phyloP scores from a whole-genome alignment of 2,329 filamentous ascomycete genomes.

The Arthrobotrys sinensis region DNA sequence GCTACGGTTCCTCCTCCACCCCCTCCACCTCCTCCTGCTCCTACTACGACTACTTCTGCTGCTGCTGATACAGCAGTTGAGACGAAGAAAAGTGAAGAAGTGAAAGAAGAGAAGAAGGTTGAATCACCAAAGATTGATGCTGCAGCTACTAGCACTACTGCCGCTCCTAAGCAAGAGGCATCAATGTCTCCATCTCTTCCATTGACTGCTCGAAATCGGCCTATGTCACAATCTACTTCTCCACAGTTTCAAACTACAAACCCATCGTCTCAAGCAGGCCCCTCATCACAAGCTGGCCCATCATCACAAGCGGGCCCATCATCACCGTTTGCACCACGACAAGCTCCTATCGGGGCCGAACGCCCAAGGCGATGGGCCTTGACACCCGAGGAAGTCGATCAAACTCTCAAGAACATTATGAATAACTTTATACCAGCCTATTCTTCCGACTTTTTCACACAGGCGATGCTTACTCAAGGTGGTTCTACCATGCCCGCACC shows the following conservation, averaged over 20 bases:
- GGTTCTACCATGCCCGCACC: background rate
- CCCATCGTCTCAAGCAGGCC: background rate
- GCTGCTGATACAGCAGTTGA: too few relatives aligned
- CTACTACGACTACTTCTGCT: too few relatives aligned
- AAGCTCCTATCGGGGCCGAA: background rate
- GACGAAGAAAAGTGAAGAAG: too few relatives aligned
- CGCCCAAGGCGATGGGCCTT: background rate
- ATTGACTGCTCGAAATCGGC: too few relatives aligned
- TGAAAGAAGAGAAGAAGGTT: too few relatives aligned
- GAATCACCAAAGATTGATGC: too few relatives aligned
- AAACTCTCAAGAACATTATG: background rate
- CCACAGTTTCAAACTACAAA: background rate
- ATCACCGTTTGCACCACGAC: background rate
- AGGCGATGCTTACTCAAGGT: background rate
- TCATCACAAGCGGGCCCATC: background rate
- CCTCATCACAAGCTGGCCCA: background rate
- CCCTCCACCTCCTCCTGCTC: too few relatives aligned
- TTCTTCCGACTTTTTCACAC: background rate
- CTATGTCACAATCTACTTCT: background rate
- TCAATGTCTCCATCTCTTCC: too few relatives aligned
- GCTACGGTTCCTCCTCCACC: too few relatives aligned
- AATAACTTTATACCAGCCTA: background rate
- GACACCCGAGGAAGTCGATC: background rate
- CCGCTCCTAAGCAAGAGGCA: too few relatives aligned
- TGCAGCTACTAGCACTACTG: too few relatives aligned